Conservation (phyloP, 148 eudicot genomes). For the Agrostemma githago region DNA sequence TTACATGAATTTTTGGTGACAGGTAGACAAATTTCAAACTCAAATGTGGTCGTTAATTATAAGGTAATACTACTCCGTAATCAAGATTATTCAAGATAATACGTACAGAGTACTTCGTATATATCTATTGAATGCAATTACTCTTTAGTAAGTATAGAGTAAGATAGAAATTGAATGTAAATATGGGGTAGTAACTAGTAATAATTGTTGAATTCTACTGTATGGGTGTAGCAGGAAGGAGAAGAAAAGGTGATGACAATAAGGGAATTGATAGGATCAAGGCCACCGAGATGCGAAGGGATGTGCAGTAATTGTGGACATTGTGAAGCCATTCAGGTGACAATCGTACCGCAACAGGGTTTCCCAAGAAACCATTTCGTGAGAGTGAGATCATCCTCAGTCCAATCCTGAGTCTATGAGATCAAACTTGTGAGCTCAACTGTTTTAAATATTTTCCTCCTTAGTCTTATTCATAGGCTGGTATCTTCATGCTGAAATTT, state of each 20-base stretch:
- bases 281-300: constrained; percentile 78
- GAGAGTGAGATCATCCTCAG: too few species aligned
- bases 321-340: constrained; percentile 82
- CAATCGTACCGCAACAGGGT: constrained; percentile 43
- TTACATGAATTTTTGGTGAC: constrained; percentile 3
- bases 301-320: constrained; percentile 55
- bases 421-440: too few species aligned
- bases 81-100: neutral
- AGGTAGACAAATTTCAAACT: constrained; percentile 36
- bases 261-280: constrained; percentile 62
- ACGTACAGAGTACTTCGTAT: neutral
- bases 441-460: too few species aligned
- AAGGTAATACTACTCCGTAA: constrained; percentile 20
- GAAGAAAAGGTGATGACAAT: constrained; percentile 21
- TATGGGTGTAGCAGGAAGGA: constrained; percentile 5
- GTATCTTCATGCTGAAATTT: too few species aligned
- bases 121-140: too few species aligned
- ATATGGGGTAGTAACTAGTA: too few species aligned
- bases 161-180: too few species aligned
- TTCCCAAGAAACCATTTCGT: constrained; percentile 24
- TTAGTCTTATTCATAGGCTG: too few species aligned
- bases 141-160: too few species aligned
- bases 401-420: too few species aligned
- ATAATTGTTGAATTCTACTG: neutral
- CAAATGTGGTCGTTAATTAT: neutral